Percentiles rank a stretch among this genome's conserved stretches.
Evolutionary conservation across 345 rosid species (phyloP).

Genomic region (Pseudoturritis turrita): DNA sequence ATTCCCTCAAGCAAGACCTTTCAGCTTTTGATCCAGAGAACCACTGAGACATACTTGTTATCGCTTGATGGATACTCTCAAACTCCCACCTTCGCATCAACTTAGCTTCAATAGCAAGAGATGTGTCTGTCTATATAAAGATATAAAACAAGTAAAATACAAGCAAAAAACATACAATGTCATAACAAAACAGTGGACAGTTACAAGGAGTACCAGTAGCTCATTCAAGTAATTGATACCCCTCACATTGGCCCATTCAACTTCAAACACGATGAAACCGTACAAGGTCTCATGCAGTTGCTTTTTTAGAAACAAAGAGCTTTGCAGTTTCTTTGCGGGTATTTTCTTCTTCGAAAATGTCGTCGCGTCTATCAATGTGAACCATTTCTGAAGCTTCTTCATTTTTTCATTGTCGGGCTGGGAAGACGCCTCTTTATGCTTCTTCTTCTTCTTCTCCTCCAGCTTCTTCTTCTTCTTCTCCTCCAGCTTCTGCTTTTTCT

Average conservation of each 20-base stretch:
- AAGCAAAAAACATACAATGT: not conserved
- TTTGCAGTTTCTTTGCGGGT: slow-evolving; percentile 69
- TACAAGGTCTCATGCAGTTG: slow-evolving; percentile 74
- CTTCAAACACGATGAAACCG: slow-evolving; percentile 94
- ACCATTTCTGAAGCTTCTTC: slow-evolving; percentile 60
- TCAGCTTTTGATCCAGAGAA: slow-evolving; percentile 71
- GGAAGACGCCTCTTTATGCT: slow-evolving; percentile 36
- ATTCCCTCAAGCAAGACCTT: slow-evolving; percentile 44
- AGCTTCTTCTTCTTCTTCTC: slow-evolving; percentile 38
- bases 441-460: slow-evolving; percentile 34
- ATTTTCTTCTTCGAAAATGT: slow-evolving; percentile 52
- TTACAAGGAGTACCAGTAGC: slow-evolving; percentile 66
- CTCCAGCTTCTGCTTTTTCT: slow-evolving; percentile 38
- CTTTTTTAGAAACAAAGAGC: slow-evolving; percentile 50
- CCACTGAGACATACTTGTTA: slow-evolving; percentile 59
- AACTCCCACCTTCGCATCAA: slow-evolving; percentile 97
- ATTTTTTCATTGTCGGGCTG: slow-evolving; percentile 26
- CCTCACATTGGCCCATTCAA: slow-evolving; percentile 73
- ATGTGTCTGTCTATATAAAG: slow-evolving; percentile 78
- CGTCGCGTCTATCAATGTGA: slow-evolving; percentile 57
- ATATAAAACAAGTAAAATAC: slow-evolving; percentile 27
- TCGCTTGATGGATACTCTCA: slow-evolving; percentile 82
- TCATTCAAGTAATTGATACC: slow-evolving; percentile 89
- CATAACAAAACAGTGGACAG: not conserved
- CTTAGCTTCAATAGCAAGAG: slow-evolving; percentile 85